Percentiles rank a stretch among this genome's conserved stretches.
phyloP scores from a whole-genome alignment of 73 alveolate genomes.

The Blepharisma stoltei region DNA sequence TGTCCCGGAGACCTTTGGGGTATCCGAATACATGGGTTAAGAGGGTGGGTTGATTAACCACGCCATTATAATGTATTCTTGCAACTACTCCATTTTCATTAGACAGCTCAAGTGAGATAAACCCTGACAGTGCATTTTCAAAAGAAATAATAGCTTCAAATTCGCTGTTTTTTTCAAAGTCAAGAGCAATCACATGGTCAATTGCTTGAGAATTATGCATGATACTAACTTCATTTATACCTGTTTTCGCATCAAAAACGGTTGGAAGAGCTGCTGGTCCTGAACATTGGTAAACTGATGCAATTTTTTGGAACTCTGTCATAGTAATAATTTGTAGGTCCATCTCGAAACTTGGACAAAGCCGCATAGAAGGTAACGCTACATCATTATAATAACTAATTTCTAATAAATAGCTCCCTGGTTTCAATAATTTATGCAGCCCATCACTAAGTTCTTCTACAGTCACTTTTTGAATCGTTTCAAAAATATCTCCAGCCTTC shows the following conservation, averaged over 20 bases:
- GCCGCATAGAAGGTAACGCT: too few species aligned
- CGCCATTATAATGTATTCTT: too few species aligned
- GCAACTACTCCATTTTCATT: not conserved
- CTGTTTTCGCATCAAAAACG: too few species aligned
- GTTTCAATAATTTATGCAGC: not conserved
- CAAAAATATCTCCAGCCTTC: not conserved
- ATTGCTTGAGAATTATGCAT: not conserved
- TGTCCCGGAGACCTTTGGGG: too few species aligned
- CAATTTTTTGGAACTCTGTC: not conserved
- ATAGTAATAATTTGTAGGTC: not conserved
- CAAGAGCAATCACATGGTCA: not conserved
- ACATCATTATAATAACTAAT: not conserved
- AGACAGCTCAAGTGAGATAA: too few species aligned
- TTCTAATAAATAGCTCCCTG: not conserved
- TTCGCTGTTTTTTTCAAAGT: not conserved
- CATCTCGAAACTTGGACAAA: conserved; percentile 1
- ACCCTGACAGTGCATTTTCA: too few species aligned
- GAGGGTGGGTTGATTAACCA: too few species aligned
- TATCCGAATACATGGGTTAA: too few species aligned
- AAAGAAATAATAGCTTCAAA: not conserved
- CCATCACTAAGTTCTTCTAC: conserved; percentile 1
- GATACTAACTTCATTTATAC: not conserved
- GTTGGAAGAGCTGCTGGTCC: not conserved
- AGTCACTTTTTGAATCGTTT: not conserved
- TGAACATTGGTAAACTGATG: not conserved